Evolutionary conservation across 1,284 basidiomycete species (phyloP).

Genomic region (Caloboletus firmus): DNA sequence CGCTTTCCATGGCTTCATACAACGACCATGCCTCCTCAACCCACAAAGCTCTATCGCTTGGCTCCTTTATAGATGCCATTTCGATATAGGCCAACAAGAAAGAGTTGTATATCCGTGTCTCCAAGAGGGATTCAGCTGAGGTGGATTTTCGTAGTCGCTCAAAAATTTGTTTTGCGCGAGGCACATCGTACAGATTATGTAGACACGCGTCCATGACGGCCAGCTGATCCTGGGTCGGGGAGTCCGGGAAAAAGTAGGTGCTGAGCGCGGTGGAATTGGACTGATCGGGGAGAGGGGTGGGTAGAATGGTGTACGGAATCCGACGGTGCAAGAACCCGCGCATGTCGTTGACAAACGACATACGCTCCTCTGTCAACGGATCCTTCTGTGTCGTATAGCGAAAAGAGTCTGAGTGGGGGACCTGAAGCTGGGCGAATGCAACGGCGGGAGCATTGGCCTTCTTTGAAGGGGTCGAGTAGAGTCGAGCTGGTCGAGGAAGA

Average conservation of each 20-base stretch:
- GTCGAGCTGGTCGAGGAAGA: slow-evolving; percentile 65
- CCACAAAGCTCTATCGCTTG: slow-evolving; percentile 49
- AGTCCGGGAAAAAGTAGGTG: slow-evolving; percentile 64
- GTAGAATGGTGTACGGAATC: slow-evolving; percentile 56
- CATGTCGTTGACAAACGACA: slow-evolving; percentile 36
- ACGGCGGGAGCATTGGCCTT: slow-evolving; percentile 51
- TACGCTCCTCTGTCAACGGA: slow-evolving; percentile 19
- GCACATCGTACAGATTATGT: slow-evolving; percentile 68
- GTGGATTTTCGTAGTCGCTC: slow-evolving; percentile 48
- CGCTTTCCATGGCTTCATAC: slow-evolving; percentile 55
- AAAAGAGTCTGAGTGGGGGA: slow-evolving; percentile 39
- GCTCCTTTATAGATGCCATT: slow-evolving; percentile 52
- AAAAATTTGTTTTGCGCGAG: slow-evolving; percentile 68
- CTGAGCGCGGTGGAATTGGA: slow-evolving; percentile 37
- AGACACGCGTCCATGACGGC: slow-evolving; percentile 81
- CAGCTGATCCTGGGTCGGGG: slow-evolving; percentile 63
- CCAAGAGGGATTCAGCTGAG: slow-evolving; percentile 38
- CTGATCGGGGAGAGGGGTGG: slow-evolving; percentile 58
- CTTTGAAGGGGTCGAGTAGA: slow-evolving; percentile 63
- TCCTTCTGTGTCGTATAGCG: slow-evolving; percentile 36
- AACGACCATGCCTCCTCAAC: slow-evolving; percentile 58
- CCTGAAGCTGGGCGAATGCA: slow-evolving; percentile 42
- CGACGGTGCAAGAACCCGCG: slow-evolving; percentile 50
- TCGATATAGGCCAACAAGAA: slow-evolving; percentile 64
- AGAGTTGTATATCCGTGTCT: slow-evolving; percentile 47